Percentiles rank a stretch among this genome's conserved stretches.
Conservation (phyloP, 73 alveolate species). For the Paramecium octaurelia region DNA sequence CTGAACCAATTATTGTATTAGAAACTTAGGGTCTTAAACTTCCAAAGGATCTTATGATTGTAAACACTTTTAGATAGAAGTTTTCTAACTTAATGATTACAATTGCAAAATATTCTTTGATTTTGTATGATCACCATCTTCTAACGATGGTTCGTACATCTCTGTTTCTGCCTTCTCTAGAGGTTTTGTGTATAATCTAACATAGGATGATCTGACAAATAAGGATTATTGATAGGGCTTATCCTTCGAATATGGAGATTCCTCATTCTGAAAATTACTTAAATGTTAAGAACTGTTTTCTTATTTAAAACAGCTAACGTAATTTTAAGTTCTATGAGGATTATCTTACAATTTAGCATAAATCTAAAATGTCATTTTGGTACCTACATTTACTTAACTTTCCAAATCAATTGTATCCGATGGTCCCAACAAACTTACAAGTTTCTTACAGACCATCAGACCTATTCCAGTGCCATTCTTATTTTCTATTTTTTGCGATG, state of each 20-base stretch:
- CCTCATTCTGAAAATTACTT: neutral
- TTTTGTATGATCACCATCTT: neutral
- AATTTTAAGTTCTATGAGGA: neutral
- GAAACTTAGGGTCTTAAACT: neutral
- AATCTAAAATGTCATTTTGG: constrained; percentile 31
- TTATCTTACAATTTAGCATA: neutral
- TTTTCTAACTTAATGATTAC: neutral
- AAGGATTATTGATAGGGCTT: neutral
- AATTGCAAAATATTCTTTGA: neutral
- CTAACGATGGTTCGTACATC: neutral
- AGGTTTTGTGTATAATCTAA: neutral
- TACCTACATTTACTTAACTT: constrained; percentile 32
- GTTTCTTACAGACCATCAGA: constrained; percentile 49
- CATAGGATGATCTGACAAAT: constrained; percentile 14
- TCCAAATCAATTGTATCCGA: constrained; percentile 27
- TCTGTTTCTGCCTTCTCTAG: neutral
- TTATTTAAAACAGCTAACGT: neutral
- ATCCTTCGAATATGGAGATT: neutral
- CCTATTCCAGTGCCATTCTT: constrained; percentile 63
- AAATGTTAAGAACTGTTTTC: neutral
- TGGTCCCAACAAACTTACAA: constrained; percentile 55
- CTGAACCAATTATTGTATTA: neutral
- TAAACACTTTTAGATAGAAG: neutral
- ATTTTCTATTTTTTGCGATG: constrained; percentile 6
- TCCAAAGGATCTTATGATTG: neutral